These are phyloP conservation scores for Bacterosira constricta DNA, from an alignment of 108 stramenopile genomes.

Conservation along the genomic window DNA sequence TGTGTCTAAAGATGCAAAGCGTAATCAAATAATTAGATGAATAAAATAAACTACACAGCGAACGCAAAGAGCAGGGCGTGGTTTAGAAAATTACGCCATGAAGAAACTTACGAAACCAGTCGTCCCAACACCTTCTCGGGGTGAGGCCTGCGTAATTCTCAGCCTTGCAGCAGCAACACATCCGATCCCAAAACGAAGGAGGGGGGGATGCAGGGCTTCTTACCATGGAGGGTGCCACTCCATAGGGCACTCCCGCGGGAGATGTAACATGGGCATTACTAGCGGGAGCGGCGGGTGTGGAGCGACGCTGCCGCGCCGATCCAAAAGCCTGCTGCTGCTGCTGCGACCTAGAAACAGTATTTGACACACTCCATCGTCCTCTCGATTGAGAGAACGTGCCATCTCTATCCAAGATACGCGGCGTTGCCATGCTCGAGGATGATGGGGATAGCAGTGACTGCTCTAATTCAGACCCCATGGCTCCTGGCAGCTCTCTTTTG, in stretches of 20 bases:
- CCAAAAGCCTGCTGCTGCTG: not conserved
- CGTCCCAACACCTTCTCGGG: constrained; percentile 60
- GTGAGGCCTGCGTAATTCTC: constrained; percentile 1
- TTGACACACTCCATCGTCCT: constrained; percentile 71
- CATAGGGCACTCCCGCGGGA: constrained; percentile 5
- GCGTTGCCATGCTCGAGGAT: not conserved
- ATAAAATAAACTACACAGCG: no score
- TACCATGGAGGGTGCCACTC: not conserved
- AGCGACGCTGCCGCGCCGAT: not conserved
- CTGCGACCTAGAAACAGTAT: constrained; percentile 17
- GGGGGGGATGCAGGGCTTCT: not conserved
- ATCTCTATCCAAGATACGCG: constrained; percentile 73
- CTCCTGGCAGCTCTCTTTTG: not conserved
- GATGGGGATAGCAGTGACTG: not conserved
- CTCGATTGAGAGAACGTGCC: constrained; percentile 70
- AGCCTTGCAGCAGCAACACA: constrained; percentile 1
- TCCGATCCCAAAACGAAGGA: not conserved
- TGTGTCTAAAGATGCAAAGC: constrained; percentile 30
- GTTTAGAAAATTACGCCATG: not conserved
- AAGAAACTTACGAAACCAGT: constrained; percentile 63
- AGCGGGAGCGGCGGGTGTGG: not conserved
- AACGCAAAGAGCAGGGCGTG: no score
- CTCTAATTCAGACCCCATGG: no score
- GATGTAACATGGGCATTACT: not conserved
- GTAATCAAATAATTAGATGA: no score